Evolutionary conservation across 305 asterid genomes (phyloP).

Genomic region (Fraxinus sp.): DNA sequence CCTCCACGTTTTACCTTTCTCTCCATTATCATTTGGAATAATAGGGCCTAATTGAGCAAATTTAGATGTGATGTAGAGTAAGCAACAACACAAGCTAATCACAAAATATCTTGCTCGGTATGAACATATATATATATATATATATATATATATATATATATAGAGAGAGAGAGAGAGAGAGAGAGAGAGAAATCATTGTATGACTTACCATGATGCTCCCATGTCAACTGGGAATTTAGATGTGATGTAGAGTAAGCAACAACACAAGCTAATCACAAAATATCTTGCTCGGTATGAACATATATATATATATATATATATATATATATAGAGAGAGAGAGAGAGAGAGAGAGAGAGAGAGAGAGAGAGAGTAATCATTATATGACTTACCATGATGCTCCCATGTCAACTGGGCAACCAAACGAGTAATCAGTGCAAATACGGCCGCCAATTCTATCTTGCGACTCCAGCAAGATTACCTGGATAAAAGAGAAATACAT

Average conservation of each 20-base stretch:
- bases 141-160: too few relatives aligned
- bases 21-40: background rate
- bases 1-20: background rate
- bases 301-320: too few relatives aligned
- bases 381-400: conserved; percentile 82
- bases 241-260: too few relatives aligned
- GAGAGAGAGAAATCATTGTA: too few relatives aligned
- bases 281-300: too few relatives aligned
- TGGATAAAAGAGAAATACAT: conserved; percentile 26
- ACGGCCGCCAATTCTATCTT: conserved; percentile 93
- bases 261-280: too few relatives aligned
- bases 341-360: too few relatives aligned
- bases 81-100: conserved; percentile 5
- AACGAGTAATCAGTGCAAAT: conserved; percentile 91
- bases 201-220: too few relatives aligned
- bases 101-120: conserved; percentile 16
- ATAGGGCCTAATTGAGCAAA: background rate
- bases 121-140: background rate
- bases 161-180: background rate
- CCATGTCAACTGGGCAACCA: conserved; percentile 97
- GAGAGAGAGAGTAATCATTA: background rate
- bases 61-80: background rate
- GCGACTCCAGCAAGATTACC: conserved; percentile 91
- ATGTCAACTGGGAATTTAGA: too few relatives aligned
- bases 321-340: too few relatives aligned